phyloP scores from a whole-genome alignment of 192 early-diverging fungal genomes.

The Entomortierella lignicola region DNA sequence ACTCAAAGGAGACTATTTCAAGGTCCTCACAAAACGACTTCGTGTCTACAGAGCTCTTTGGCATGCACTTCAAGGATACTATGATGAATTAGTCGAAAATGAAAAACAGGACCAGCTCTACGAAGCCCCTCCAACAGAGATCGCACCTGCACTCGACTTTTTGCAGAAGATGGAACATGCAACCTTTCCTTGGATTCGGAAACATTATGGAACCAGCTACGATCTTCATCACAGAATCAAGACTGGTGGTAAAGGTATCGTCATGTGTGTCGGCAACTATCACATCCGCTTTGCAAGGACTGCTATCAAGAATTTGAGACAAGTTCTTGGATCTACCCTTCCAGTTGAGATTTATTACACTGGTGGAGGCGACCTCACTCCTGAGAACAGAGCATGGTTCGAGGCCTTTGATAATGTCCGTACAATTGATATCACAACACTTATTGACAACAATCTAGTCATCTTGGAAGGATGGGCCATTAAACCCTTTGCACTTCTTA shows the following conservation, averaged over 20 bases:
- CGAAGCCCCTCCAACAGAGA: constrained; percentile 29
- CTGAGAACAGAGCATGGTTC: constrained; percentile 51
- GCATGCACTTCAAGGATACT: constrained; percentile 20
- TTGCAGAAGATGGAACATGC: constrained; percentile 36
- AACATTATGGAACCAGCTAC: constrained; percentile 22
- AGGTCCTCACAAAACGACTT: constrained; percentile 29
- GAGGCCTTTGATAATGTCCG: constrained; percentile 47
- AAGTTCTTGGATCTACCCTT: constrained; percentile 57
- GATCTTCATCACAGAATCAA: constrained; percentile 9
- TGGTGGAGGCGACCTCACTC: constrained; percentile 53
- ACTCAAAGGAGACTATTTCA: constrained; percentile 34
- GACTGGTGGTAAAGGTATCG: constrained; percentile 26
- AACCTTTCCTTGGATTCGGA: constrained; percentile 42
- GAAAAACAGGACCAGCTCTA: constrained; percentile 13
- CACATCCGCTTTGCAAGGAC: constrained; percentile 57
- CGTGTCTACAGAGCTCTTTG: constrained; percentile 41
- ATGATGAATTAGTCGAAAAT: constrained; percentile 13
- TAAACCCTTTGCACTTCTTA: constrained; percentile 74
- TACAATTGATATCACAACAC: constrained; percentile 51
- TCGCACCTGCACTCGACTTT: constrained; percentile 34
- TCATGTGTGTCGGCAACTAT: constrained; percentile 60
- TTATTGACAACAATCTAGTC: constrained; percentile 55
- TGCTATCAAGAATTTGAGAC: constrained; percentile 54
- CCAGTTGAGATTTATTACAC: constrained; percentile 73
- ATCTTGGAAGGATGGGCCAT: constrained; percentile 66